phyloP scores from a whole-genome alignment of 169 alveolate species.

The Plasmodium coatneyi region DNA sequence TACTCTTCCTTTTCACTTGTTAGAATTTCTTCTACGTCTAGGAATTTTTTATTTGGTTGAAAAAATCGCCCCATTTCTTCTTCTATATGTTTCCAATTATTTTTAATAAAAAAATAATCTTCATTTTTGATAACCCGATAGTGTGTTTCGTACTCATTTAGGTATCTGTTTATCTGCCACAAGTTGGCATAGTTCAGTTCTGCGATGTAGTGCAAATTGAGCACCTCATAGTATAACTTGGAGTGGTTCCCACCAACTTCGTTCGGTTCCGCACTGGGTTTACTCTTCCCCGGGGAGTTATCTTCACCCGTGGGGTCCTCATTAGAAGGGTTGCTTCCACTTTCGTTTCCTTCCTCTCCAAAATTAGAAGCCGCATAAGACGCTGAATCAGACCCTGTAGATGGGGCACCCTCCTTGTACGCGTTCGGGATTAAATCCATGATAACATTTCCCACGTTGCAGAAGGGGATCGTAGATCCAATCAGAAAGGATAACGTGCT shows the following conservation, averaged over 20 bases:
- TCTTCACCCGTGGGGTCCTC: not conserved
- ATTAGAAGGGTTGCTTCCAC: not conserved
- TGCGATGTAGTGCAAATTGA: constrained; percentile 47
- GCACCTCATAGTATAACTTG: not conserved
- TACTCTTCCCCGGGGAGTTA: not conserved
- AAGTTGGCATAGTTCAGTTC: constrained; percentile 54
- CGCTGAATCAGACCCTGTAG: not conserved
- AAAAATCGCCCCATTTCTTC: constrained; percentile 26
- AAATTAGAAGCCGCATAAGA: not conserved
- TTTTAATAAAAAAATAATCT: constrained; percentile 53
- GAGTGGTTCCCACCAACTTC: not conserved
- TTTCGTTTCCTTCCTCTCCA: not conserved
- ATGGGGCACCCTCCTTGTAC: not conserved
- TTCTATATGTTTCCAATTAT: constrained; percentile 32
- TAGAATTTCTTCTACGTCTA: constrained; percentile 22
- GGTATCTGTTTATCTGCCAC: constrained; percentile 64
- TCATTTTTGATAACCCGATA: constrained; percentile 26
- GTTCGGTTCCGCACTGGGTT: not conserved
- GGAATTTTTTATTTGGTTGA: constrained; percentile 29
- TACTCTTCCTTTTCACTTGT: constrained; percentile 28
- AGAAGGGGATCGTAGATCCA: constrained; percentile 64
- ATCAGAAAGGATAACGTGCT: constrained; percentile 58
- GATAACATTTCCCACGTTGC: constrained; percentile 67
- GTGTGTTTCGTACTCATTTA: constrained; percentile 21
- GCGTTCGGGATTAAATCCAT: constrained; percentile 48